phyloP scores from a whole-genome alignment of 805 yeast genomes.

The Ogataea siamensis region DNA sequence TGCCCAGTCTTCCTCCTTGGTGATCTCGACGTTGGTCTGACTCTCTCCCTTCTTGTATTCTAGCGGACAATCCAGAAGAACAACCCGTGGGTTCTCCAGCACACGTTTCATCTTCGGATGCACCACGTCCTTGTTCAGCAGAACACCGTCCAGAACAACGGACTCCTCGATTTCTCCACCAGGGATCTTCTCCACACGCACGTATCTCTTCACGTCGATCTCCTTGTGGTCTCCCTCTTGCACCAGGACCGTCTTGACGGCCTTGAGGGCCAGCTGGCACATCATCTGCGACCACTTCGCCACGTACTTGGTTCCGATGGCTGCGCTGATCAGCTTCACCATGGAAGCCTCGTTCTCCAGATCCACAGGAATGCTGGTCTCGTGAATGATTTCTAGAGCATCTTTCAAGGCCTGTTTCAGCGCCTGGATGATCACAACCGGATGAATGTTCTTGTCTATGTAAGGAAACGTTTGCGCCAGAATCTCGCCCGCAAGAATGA shows the following conservation, averaged over 20 bases:
- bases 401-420: slow-evolving; percentile 87
- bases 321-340: slow-evolving; percentile 80
- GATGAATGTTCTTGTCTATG: slow-evolving; percentile 93
- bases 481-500: slow-evolving; percentile 94
- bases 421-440: slow-evolving; percentile 93
- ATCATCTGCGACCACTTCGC: slow-evolving; percentile 86
- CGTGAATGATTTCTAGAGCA: slow-evolving; percentile 83
- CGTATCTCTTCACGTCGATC: slow-evolving; percentile 90
- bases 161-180: slow-evolving; percentile 97
- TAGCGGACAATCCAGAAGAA: slow-evolving; percentile 91
- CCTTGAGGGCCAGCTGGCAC: slow-evolving; percentile 84
- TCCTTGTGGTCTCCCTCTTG: slow-evolving; percentile 66
- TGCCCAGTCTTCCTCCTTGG: slow-evolving; percentile 95
- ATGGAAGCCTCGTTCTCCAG: slow-evolving; percentile 79
- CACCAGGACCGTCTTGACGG: slow-evolving; percentile 79
- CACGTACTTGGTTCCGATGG: slow-evolving; percentile 95
- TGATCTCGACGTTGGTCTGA: slow-evolving; percentile 95
- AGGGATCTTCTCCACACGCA: slow-evolving; percentile 91
- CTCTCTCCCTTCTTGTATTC: slow-evolving; percentile 99
- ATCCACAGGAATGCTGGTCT: slow-evolving; percentile 82
- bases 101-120: slow-evolving; percentile 96
- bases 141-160: slow-evolving; percentile 82
- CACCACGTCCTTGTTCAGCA: slow-evolving; percentile 95
- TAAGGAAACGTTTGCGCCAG: slow-evolving; percentile 93
- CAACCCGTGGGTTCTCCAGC: slow-evolving; percentile 84